Evolutionary conservation across 2,329 filamentous ascomycete species (phyloP).

Genomic region (Madurella fahalii): DNA sequence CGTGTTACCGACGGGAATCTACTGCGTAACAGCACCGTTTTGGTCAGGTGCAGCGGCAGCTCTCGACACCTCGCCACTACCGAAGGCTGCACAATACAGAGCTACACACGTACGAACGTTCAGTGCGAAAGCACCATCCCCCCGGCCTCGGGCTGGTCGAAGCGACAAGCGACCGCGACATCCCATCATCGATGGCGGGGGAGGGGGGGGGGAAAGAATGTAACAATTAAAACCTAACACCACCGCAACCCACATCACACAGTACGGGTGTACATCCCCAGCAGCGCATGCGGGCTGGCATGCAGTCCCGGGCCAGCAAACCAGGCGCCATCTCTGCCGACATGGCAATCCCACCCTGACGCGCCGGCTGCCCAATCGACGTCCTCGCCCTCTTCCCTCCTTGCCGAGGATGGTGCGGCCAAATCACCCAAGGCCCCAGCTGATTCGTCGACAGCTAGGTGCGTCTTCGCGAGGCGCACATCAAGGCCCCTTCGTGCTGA

Average conservation of each 20-base stretch:
- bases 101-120: too few species aligned
- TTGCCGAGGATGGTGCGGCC: conserved; percentile 9
- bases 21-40: conserved; percentile 1
- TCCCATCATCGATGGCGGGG: too few species aligned
- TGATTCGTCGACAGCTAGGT: conserved; percentile 20
- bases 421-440: conserved; percentile 13
- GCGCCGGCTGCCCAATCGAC: conserved; percentile 16
- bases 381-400: conserved; percentile 6
- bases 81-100: too few species aligned
- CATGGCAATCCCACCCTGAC: conserved; percentile 22
- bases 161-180: too few species aligned
- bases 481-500: too few species aligned
- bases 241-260: too few species aligned
- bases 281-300: conserved; percentile 1
- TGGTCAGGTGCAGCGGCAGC: conserved; percentile 4
- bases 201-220: neutral
- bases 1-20: conserved; percentile 18
- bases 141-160: too few species aligned
- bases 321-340: conserved; percentile 26
- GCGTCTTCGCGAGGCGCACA: too few species aligned
- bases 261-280: too few species aligned
- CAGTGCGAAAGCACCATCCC: too few species aligned
- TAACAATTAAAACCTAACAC: neutral
- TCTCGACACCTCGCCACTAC: too few species aligned
- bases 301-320: conserved; percentile 11